These are phyloP conservation scores for Psilocybe tampanensis DNA, from an alignment of 768 basidiomycete genomes.

Conservation along the genomic window DNA sequence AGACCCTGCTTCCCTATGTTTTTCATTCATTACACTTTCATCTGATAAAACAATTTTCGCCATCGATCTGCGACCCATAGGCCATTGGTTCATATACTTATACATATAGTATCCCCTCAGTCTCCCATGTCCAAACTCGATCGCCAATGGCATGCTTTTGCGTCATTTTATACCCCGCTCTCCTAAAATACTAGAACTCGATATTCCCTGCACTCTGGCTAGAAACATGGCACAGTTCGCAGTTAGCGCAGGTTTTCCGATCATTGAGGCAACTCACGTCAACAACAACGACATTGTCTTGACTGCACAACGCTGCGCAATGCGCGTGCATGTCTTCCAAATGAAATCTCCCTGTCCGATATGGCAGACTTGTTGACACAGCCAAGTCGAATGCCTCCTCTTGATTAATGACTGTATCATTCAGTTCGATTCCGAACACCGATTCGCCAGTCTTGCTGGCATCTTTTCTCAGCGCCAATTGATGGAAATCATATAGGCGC, in stretches of 20 bases:
- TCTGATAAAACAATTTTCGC: constrained; percentile 2
- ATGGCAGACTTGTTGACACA: constrained; percentile 50
- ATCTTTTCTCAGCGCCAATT: constrained; percentile 35
- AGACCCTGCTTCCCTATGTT: not conserved
- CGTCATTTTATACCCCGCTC: not conserved
- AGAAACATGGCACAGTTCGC: not conserved
- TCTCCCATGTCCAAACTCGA: constrained; percentile 1
- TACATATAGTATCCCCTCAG: not conserved
- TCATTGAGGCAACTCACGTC: constrained; percentile 36
- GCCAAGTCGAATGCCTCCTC: constrained; percentile 40
- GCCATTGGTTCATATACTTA: constrained; percentile 18
- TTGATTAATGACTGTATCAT: constrained; percentile 22
- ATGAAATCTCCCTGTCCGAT: constrained; percentile 34
- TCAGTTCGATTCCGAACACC: constrained; percentile 2
- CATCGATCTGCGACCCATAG: constrained; percentile 13
- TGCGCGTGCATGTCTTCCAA: constrained; percentile 25
- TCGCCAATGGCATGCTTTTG: not conserved
- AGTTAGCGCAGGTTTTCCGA: constrained; percentile 11
- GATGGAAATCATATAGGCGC: constrained; percentile 57
- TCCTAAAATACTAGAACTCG: constrained; percentile 32
- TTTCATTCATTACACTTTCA: not conserved
- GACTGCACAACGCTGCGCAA: constrained; percentile 51
- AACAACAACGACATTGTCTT: constrained; percentile 57
- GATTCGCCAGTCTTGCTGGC: constrained; percentile 7
- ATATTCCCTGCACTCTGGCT: constrained; percentile 25